Evolutionary conservation across 768 basidiomycete species (phyloP), one percentile per base, ranked within the genome.

Genomic region (Lactarius pseudohatsudake): DNA sequence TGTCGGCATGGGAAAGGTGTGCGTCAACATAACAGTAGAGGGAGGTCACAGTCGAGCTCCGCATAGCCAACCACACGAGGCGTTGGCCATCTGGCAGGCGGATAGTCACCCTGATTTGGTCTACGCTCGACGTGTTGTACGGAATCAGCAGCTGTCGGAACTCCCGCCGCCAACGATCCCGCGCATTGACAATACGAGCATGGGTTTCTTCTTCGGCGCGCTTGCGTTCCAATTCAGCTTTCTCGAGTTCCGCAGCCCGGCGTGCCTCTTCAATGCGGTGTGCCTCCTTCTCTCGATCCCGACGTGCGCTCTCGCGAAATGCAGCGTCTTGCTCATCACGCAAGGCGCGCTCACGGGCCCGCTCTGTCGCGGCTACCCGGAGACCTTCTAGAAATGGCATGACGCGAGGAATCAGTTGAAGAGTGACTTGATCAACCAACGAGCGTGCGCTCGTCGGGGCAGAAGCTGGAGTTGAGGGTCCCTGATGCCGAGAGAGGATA

Each of bases 401-500:
- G 3, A 94, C 88, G 26, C 95, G 91, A 0, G 96, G 95, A 1
- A 98, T 77, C 57, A 98, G 82, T 53, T 87, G 83, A 10, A 81
- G 81, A 22, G 82, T 81, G 1, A 98, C 81, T 71, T 96, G 91
- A 6, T 84, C 78, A 9, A 83, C 74, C 22, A 98, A 83, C 0
- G 83, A 79, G 2, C 80, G 71, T 0, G 91, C 81, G 3, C 92
- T 85, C 0, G 94, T 92, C 0, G 83, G 81, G 1, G 78, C 82
- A 15, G 78, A 75, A 16, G 80, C 77, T 2, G 85, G 81, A 16
- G 79, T 74, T 7, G 84, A 79, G 13, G 81, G 77, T 11, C 94
- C 94, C 71, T 92, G 86, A 71, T 97, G 90, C 2, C 94, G 88
- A 1, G 94, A 92, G 26, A 98, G 82, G 54, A 98, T 85, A 18